phyloP scores from a whole-genome alignment of 371 early-diverging fungal species.

The Catenaria anguillulae region DNA sequence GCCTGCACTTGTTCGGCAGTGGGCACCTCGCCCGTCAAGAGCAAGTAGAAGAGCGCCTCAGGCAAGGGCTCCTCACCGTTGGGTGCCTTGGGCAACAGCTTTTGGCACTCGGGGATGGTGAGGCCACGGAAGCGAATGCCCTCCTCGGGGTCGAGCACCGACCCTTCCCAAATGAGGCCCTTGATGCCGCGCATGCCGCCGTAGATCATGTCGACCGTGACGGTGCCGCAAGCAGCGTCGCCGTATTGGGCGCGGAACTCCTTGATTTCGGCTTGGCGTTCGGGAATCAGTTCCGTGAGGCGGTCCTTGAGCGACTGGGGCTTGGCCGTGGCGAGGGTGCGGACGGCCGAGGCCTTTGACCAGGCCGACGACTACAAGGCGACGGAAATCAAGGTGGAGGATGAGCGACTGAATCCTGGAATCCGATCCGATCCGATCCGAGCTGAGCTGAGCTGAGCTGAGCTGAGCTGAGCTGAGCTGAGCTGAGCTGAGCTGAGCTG shows the following conservation, averaged over 20 bases:
- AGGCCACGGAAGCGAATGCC: constrained; percentile 96
- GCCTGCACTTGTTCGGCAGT: constrained; percentile 77
- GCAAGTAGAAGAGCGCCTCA: constrained; percentile 94
- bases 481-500: too few species aligned
- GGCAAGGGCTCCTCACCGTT: constrained; percentile 88
- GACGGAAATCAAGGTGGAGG: too few species aligned
- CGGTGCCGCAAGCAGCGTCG: constrained; percentile 73
- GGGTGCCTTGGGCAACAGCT: constrained; percentile 68
- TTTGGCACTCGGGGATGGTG: constrained; percentile 93
- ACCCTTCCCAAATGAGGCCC: constrained; percentile 95
- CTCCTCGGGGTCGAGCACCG: constrained; percentile 93
- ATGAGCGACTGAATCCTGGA: too few species aligned
- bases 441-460: too few species aligned
- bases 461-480: too few species aligned
- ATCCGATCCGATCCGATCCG: too few species aligned
- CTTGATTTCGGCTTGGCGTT: constrained; percentile 87
- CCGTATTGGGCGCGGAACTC: constrained; percentile 80
- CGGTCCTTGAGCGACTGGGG: constrained; percentile 62
- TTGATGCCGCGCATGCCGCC: constrained; percentile 99
- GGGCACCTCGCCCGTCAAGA: constrained; percentile 94
- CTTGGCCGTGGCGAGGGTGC: constrained; percentile 1
- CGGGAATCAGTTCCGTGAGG: constrained; percentile 80
- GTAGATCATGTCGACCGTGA: constrained; percentile 91
- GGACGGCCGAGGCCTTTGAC: background rate
- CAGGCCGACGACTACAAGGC: too few species aligned